Base-by-base conservation (phyloP, 257 asterid species). In the Pogostemon cablin region DNA sequence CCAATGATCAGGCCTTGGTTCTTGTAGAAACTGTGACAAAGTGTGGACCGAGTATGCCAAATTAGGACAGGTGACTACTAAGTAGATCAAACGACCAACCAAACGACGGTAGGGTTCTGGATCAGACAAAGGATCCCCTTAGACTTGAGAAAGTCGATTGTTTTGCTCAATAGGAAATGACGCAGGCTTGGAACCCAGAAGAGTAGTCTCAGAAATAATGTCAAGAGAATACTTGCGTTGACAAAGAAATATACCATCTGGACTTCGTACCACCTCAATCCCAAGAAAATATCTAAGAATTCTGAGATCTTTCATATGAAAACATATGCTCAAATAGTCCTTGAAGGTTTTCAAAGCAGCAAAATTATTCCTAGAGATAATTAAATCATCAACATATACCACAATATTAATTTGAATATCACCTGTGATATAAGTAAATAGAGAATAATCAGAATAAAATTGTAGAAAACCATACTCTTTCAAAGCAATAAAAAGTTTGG, bases 311-410 rank as follows among this genome's bases (percentile, higher is more conserved):
- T 71, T 71, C 63, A 47, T 61, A 15, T 46, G 69, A 15, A 71
- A 71, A 35, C 76, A 71, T 3, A 5, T 6, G 17, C 58, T 47
- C 3, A 71, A 50, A 39, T 48, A 71, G 7, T 7, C 1, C 41
- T 71, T 71, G 20, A 4, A 71, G 25, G 3, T 4, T 8, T 8
- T 37, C 5, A 20, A 38, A 10, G 43, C 62, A 6, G 1, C 35
- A 3, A 12, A 5, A 7, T 58, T 3, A 32, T 46, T 48, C 2
- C 60, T 40, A 58, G 1, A 25, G 32, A 25, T 25, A 25, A 25
- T 25, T 1, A 72, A 11, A 32, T 62, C 71, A 62, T 72, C 71
- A 40, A 63, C 77, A 49, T 62, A 72, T 0, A 71, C 17, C 40
- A 71, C 7, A 37, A 71, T n/a, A 37, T 5, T 65, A 2, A 65